phyloP scores from a whole-genome alignment of 2,329 filamentous ascomycete genomes.

The Niveomyces coronatus region DNA sequence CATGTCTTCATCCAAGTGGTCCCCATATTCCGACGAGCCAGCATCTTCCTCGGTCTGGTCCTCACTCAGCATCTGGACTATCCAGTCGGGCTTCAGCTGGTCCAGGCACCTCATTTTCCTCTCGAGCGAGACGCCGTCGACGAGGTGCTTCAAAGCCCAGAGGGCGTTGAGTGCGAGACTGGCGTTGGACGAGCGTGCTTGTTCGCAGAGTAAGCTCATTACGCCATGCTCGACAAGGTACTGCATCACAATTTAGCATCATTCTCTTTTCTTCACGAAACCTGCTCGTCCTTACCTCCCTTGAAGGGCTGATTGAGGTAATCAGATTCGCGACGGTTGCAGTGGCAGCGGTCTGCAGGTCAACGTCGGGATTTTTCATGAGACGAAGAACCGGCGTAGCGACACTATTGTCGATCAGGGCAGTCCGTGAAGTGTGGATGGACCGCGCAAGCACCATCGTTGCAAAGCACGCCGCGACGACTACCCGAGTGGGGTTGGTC shows the following conservation, averaged over 20 bases:
- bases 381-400: slow-evolving; percentile 67
- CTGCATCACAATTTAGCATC: slow-evolving; percentile 32
- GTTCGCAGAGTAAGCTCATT: slow-evolving; percentile 67
- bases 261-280: slow-evolving; percentile 1
- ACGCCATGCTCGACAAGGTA: slow-evolving; percentile 64
- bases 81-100: slow-evolving; percentile 67
- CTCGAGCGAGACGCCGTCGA: slow-evolving; percentile 59
- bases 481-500: slow-evolving; percentile 61
- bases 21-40: slow-evolving; percentile 26
- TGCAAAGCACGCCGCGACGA: slow-evolving; percentile 77
- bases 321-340: slow-evolving; percentile 77
- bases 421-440: slow-evolving; percentile 73
- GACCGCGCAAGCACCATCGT: slow-evolving; percentile 76
- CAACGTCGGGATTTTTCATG: slow-evolving; percentile 61
- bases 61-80: slow-evolving; percentile 65
- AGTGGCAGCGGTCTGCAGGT: slow-evolving; percentile 79
- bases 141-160: slow-evolving; percentile 89
- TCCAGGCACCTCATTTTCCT: slow-evolving; percentile 70
- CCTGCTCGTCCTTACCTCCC: slow-evolving; percentile 58
- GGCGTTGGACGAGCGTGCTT: slow-evolving; percentile 73
- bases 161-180: slow-evolving; percentile 73
- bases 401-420: slow-evolving; percentile 76
- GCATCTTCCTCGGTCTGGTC: slow-evolving; percentile 45
- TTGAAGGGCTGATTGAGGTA: slow-evolving; percentile 83
- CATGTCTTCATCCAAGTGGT: slow-evolving; percentile 47